Base-by-base conservation (phyloP, 78 protist genomes). In the Guillardia theta region DNA sequence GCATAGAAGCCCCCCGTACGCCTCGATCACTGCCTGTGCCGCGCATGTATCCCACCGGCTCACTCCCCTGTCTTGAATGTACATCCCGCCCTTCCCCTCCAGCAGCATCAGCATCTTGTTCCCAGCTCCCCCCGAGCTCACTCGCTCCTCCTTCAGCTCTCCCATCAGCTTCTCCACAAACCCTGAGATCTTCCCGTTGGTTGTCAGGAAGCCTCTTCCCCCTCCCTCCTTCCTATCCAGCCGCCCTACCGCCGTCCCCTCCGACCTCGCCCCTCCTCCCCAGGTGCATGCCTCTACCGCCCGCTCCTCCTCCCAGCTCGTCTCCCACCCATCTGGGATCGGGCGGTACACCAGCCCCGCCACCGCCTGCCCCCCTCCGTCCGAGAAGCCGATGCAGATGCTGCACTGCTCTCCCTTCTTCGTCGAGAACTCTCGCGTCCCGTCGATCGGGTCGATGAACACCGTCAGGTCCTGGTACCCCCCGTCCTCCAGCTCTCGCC, bases 371-470 rank as follows among this genome's bases (percentile, higher is more conserved):
- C 95, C 95, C 5, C 3, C 64, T 4, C 6, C 46, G 19, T 0
- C 15, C 27, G 95, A 93, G n/a, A 94, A 41, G 33, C 95, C 95
- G 39, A 94, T n/a, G 90, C 93, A 88, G 92, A 94, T 64, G 37
- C 92, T 37, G 94, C 95, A 88, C 54, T 54, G 88, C 44, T 88
- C 90, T 21, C 95, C 95, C 15, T 8, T 0, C 27, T 48, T 37
- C 18, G 87, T 39, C 18, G 46, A 1, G 37, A 94, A 94, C 92
- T 94, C 95, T 6, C 93, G 80, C 37, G 95, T 94, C 80, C 95
- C 95, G 93, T 94, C 95, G 94, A 94, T 94, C 45, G 95, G 95
- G 78, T 94, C 95, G 70, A 94, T 64, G 77, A 94, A 87, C 39
- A 83, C 90, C 22, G 93, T 88, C 22, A 53, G 44, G 36, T 12